Percentiles rank a stretch among this genome's conserved stretches.
Conservation (phyloP, 192 early-diverging fungal species). For the Fimicolochytrium jonesii region DNA sequence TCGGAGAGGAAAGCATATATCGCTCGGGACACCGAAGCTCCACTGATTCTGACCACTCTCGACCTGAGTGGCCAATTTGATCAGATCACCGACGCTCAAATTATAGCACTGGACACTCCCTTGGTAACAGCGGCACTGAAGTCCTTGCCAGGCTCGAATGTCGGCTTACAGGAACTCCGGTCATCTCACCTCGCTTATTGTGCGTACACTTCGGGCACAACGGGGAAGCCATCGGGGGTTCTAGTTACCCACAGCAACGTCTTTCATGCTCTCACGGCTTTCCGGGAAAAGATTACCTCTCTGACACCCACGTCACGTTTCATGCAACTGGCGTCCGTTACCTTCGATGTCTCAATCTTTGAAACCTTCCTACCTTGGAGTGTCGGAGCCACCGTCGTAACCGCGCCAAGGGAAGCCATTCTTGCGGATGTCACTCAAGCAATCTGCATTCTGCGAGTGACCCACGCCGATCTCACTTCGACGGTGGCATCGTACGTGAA, state of each 20-base stretch:
- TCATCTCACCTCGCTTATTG: conserved; percentile 19
- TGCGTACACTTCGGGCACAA: conserved; percentile 23
- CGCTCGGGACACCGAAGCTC: conserved; percentile 2
- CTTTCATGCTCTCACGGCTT: conserved; percentile 6
- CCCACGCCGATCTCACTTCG: conserved; percentile 20
- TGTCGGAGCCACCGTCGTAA: not conserved
- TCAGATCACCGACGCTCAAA: too few relatives aligned
- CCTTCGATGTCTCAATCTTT: conserved; percentile 20
- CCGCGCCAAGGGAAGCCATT: conserved; percentile 12
- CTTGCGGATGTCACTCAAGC: conserved; percentile 12
- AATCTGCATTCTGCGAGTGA: conserved; percentile 1
- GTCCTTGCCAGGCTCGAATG: too few relatives aligned
- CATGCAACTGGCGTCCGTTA: conserved; percentile 12
- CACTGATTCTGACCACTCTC: too few relatives aligned
- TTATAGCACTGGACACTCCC: too few relatives aligned
- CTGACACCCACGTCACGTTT: not conserved
- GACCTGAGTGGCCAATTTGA: too few relatives aligned
- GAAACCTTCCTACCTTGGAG: conserved; percentile 22
- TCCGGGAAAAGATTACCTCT: conserved; percentile 2
- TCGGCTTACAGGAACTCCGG: too few relatives aligned
- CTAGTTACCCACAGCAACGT: conserved; percentile 14
- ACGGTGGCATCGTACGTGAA: not conserved
- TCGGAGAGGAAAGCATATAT: conserved; percentile 12
- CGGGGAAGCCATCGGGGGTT: conserved; percentile 25
- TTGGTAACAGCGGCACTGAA: too few relatives aligned